A percentile compares a stretch with the other conserved stretches of the same genome.
Evolutionary conservation across 2,329 filamentous ascomycete species (phyloP).

Genomic region (Fusarium udum): DNA sequence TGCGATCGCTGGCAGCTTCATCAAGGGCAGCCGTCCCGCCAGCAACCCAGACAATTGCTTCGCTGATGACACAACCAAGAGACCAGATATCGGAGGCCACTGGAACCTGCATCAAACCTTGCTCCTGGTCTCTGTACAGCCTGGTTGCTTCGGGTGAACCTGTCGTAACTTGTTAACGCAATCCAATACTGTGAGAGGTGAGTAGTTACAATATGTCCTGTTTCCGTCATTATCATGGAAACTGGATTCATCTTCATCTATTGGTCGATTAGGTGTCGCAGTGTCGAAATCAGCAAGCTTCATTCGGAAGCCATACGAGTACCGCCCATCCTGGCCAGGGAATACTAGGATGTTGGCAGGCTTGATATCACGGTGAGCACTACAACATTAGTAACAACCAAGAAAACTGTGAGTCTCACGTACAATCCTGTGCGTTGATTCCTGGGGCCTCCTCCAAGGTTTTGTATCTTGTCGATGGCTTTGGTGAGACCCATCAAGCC

Average conservation of each 20-base stretch:
- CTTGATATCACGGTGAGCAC: slow-evolving; percentile 30
- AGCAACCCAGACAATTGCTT: slow-evolving; percentile 22
- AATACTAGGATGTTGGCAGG: slow-evolving; percentile 27
- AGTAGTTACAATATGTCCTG: slow-evolving; percentile 11
- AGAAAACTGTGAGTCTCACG: background rate
- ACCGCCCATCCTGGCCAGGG: background rate
- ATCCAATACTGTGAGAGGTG: rapidly evolving
- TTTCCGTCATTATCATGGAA: slow-evolving; percentile 14
- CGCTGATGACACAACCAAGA: slow-evolving; percentile 24
- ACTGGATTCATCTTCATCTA: background rate
- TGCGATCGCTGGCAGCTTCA: background rate
- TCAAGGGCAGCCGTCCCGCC: background rate
- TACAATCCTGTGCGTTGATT: slow-evolving; percentile 2
- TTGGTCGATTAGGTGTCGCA: background rate
- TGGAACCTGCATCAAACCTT: background rate
- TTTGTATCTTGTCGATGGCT: slow-evolving; percentile 10
- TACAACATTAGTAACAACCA: background rate
- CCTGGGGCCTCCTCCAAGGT: background rate
- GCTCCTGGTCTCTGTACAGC: background rate
- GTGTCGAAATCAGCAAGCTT: slow-evolving; percentile 31
- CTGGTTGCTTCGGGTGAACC: slow-evolving; percentile 18
- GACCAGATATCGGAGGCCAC: slow-evolving; percentile 24
- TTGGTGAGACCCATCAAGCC: slow-evolving; percentile 2
- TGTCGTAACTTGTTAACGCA: background rate
- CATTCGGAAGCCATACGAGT: background rate